Evolutionary conservation across 2,329 filamentous ascomycete genomes (phyloP).

Genomic region (Pleomassaria siparia): DNA sequence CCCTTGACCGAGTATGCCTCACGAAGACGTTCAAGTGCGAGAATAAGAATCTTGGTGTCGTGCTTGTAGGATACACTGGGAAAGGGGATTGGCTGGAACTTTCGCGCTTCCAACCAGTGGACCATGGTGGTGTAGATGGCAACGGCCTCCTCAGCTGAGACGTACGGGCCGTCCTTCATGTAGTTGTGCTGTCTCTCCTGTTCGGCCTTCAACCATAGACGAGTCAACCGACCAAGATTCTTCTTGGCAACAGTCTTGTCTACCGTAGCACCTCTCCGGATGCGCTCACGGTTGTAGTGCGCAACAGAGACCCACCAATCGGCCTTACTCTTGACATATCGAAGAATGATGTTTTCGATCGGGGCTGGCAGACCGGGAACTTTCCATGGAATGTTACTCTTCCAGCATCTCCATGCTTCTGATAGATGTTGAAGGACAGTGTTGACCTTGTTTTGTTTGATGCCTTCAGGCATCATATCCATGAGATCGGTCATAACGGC

Average conservation of each 20-base stretch:
- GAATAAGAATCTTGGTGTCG: slow-evolving; percentile 96
- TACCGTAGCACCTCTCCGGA: slow-evolving; percentile 91
- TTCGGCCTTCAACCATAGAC: slow-evolving; percentile 96
- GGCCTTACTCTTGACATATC: slow-evolving; percentile 98
- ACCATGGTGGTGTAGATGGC: slow-evolving; percentile 99
- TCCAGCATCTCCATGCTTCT: slow-evolving; percentile 99
- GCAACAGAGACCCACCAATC: slow-evolving; percentile 99
- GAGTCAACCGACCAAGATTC: slow-evolving; percentile 90
- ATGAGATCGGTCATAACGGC: slow-evolving; percentile 99
- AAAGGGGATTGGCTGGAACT: slow-evolving; percentile 98
- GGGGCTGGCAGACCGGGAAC: slow-evolving; percentile 93
- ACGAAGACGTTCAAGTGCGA: slow-evolving; percentile 87
- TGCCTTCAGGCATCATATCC: slow-evolving; percentile 99
- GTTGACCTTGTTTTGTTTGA: slow-evolving; percentile 99
- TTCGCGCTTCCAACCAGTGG: slow-evolving; percentile 96
- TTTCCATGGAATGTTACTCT: slow-evolving; percentile 99
- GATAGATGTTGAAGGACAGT: slow-evolving; percentile 96
- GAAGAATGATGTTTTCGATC: slow-evolving; percentile 97
- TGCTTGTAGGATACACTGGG: slow-evolving; percentile 99
- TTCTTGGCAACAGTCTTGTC: slow-evolving; percentile 99
- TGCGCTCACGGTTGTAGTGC: slow-evolving; percentile 97
- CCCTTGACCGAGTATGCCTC: slow-evolving; percentile 99
- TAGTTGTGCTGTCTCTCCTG: slow-evolving; percentile 99
- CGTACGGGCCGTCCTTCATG: slow-evolving; percentile 98
- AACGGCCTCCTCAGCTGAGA: slow-evolving; percentile 96